These are phyloP conservation scores for Paramarasmius palmivorus DNA, from an alignment of 1,284 basidiomycete species.

Conservation along the genomic window DNA sequence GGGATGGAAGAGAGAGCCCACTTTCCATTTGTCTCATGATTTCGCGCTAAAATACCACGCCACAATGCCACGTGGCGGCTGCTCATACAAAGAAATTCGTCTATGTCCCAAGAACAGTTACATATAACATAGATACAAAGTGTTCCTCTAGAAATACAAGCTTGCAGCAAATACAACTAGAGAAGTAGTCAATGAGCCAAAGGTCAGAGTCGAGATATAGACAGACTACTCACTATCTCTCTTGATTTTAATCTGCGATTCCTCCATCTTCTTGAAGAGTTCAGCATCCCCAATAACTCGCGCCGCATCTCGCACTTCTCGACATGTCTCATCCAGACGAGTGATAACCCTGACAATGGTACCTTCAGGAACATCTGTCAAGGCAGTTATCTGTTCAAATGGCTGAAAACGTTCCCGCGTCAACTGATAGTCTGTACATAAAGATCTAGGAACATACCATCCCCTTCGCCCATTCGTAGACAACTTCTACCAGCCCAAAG, in stretches of 20 bases:
- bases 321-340: constrained; percentile 93
- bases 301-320: constrained; percentile 96
- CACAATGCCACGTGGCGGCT: no score
- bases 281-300: constrained; percentile 96
- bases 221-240: constrained; percentile 76
- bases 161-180: constrained; percentile 85
- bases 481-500: constrained; percentile 91
- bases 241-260: constrained; percentile 90
- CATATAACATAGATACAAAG: neutral
- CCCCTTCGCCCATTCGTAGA: constrained; percentile 98
- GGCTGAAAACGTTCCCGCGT: constrained; percentile 53
- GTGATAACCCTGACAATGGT: constrained; percentile 97
- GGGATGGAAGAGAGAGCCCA: neutral
- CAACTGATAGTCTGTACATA: constrained; percentile 3
- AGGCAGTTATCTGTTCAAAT: constrained; percentile 89
- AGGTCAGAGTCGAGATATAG: constrained; percentile 3
- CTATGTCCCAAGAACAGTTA: neutral
- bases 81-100: no score
- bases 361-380: constrained; percentile 96
- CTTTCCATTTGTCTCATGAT: no score
- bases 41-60: no score
- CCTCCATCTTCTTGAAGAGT: constrained; percentile 97
- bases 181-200: constrained; percentile 8
- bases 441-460: constrained; percentile 62
- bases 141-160: constrained; percentile 69